Base-by-base conservation (phyloP, 169 alveolate genomes). In the Plasmodium adleri region DNA sequence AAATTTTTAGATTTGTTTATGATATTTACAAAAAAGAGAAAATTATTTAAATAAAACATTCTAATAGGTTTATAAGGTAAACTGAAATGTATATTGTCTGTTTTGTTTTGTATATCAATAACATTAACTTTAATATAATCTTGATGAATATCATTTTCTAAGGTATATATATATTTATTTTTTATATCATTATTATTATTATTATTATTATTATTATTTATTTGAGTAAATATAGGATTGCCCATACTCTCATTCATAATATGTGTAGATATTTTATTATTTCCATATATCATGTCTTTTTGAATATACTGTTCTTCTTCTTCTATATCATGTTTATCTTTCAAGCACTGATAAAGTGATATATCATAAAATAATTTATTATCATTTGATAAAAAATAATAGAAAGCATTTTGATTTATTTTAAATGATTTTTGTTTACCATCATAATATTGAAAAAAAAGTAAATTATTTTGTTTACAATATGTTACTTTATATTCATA, bases 401-500 rank as follows among this genome's bases (percentile, higher is more conserved):
- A 86, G 56, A 86, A 70, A 5, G 87, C 45, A 20, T 58, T 17
- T 9, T 64, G 59, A 12, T 87, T 58, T 13, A 72, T 52, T 73
- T 60, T 71, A 62, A 45, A 86, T 3, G 76, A 22, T 60, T 86
- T 47, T 39, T 73, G 59, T 60, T 45, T 5, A 6, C 92, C 92
- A 71, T 86, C 87, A 73, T 86, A 86, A 17, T 72, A 49, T 32
- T 86, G 73, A 60, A 86, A 72, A 20, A 75, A n/a, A 13, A 86
- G 47, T 62, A 86, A 15, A 22, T 56, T 59, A 52, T 86, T 86
- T 67, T 59, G 63, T 52, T 72, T 86, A 54, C 85, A 71, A 56
- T 66, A 86, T 4, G 67, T 86, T 54, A 72, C 9, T 73, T 86
- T 86, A 43, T 86, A 86, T 72, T 86, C 92, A 62, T 86, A 86